Conservation (phyloP, 139 green algal genomes). For the Closterium sp. region DNA sequence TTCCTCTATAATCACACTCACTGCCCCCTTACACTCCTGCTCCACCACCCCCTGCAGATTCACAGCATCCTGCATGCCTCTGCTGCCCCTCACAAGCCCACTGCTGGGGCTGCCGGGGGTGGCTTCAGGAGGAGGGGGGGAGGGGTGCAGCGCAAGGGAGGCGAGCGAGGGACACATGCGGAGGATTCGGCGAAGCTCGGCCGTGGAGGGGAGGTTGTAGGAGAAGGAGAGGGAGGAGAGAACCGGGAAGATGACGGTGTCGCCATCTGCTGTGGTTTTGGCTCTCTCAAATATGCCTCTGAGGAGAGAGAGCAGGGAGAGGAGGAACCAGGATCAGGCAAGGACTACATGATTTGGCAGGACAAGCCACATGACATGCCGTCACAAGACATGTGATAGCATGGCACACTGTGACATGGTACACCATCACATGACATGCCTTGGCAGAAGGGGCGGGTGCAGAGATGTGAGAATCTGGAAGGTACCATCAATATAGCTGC, state of each 20-base stretch:
- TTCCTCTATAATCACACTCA: not conserved
- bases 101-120: not conserved
- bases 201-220: conserved; percentile 4
- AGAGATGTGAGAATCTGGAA: too few species aligned
- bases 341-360: not conserved
- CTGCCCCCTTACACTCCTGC: not conserved
- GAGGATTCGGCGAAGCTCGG: conserved; percentile 10
- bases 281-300: conserved; percentile 30
- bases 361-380: too few species aligned
- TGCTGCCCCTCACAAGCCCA: not conserved
- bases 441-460: too few species aligned
- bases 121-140: not conserved
- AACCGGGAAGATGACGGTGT: not conserved
- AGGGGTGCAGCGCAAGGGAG: not conserved
- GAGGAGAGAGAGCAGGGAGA: not conserved
- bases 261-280: not conserved
- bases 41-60: not conserved
- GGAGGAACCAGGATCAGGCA: conserved; percentile 16
- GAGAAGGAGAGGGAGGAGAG: conserved; percentile 2
- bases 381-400: too few species aligned
- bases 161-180: conserved; percentile 16
- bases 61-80: not conserved
- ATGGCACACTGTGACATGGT: too few species aligned
- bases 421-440: too few species aligned
- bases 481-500: too few species aligned